Percentiles rank a stretch among this genome's conserved stretches.
Evolutionary conservation across 2,329 filamentous ascomycete species (phyloP).

Genomic region (Phialophora tarda): DNA sequence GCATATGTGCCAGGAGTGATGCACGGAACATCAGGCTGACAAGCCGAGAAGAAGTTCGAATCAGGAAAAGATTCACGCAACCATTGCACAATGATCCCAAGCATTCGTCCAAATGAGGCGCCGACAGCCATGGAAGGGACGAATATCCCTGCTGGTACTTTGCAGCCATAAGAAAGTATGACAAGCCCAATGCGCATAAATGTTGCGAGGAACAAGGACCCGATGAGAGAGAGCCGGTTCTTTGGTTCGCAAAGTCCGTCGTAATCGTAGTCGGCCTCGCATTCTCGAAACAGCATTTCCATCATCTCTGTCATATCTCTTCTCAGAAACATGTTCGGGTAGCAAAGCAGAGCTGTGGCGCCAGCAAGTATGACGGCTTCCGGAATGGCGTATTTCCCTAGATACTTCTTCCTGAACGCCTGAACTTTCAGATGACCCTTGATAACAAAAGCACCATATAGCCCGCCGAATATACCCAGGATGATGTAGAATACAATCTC

Average conservation of each 20-base stretch:
- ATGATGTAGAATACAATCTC: slow-evolving; percentile 91
- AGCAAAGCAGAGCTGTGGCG: slow-evolving; percentile 88
- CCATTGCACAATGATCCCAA: slow-evolving; percentile 93
- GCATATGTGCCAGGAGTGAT: slow-evolving; percentile 98
- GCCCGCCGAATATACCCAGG: slow-evolving; percentile 87
- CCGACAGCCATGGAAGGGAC: slow-evolving; percentile 98
- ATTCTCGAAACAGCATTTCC: slow-evolving; percentile 96
- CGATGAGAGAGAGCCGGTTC: slow-evolving; percentile 76
- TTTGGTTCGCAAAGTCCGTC: slow-evolving; percentile 82
- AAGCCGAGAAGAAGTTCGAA: slow-evolving; percentile 84
- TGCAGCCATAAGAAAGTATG: slow-evolving; percentile 96
- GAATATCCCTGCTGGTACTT: slow-evolving; percentile 96
- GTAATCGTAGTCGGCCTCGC: slow-evolving; percentile 86
- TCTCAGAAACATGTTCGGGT: slow-evolving; percentile 90
- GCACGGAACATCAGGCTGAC: slow-evolving; percentile 88
- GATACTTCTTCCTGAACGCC: slow-evolving; percentile 91
- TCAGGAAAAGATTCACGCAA: slow-evolving; percentile 82
- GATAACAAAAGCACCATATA: slow-evolving; percentile 96
- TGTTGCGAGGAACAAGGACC: slow-evolving; percentile 79
- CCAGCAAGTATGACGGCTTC: slow-evolving; percentile 85
- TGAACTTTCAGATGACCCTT: slow-evolving; percentile 95
- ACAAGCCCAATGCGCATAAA: slow-evolving; percentile 81
- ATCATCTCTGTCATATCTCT: slow-evolving; percentile 99
- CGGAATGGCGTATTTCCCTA: slow-evolving; percentile 79
- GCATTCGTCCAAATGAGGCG: slow-evolving; percentile 86